A percentile compares a stretch with the other conserved stretches of the same genome.
phyloP scores from a whole-genome alignment of 768 basidiomycete genomes.

The Neoboletus brunneissimus region DNA sequence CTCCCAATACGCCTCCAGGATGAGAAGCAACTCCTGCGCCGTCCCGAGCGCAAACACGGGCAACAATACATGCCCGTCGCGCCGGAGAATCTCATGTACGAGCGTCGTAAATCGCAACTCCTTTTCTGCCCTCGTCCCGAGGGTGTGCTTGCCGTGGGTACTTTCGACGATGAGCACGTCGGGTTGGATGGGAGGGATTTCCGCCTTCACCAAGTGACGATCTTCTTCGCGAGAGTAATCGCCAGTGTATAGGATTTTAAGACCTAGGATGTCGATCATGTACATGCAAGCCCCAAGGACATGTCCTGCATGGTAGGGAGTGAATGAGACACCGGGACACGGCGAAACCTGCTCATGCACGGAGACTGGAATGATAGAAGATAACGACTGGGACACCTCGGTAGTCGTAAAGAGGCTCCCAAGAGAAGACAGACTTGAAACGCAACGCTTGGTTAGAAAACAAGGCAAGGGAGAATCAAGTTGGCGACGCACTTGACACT shows the following conservation, averaged over 20 bases:
- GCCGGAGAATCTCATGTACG: slow-evolving; percentile 87
- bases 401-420: slow-evolving; percentile 73
- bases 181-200: slow-evolving; percentile 83
- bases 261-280: slow-evolving; percentile 90
- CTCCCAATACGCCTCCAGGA: slow-evolving; percentile 96
- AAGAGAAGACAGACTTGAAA: slow-evolving; percentile 53
- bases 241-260: slow-evolving; percentile 93
- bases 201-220: slow-evolving; percentile 91
- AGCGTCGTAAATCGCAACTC: slow-evolving; percentile 84
- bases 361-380: slow-evolving; percentile 82
- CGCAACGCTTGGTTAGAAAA: not conserved
- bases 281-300: slow-evolving; percentile 98
- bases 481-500: slow-evolving; percentile 68
- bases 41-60: slow-evolving; percentile 94
- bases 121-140: slow-evolving; percentile 84
- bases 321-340: slow-evolving; percentile 89
- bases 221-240: slow-evolving; percentile 98
- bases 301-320: slow-evolving; percentile 95
- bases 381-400: slow-evolving; percentile 76
- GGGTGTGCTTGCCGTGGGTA: slow-evolving; percentile 91
- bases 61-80: slow-evolving; percentile 92
- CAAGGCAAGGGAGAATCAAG: not conserved
- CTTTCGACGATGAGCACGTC: slow-evolving; percentile 97
- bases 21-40: slow-evolving; percentile 88
- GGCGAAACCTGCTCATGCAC: slow-evolving; percentile 88